Conservation (phyloP, 768 basidiomycete genomes). For the Mycena rebaudengoi region DNA sequence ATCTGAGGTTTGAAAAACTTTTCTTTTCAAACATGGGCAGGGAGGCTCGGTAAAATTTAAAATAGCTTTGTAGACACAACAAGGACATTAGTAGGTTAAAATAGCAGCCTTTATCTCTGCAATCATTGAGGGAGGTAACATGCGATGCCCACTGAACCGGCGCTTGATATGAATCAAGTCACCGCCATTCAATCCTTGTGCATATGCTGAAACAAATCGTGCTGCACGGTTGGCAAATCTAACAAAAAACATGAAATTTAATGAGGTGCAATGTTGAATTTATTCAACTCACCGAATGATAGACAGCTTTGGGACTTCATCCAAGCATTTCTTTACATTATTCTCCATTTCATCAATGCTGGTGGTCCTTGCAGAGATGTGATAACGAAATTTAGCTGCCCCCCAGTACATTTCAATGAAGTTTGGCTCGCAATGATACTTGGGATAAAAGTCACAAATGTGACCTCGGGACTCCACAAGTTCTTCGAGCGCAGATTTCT, state of each 20-base stretch:
- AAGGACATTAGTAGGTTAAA: background rate
- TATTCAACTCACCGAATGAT: background rate
- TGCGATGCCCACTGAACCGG: background rate
- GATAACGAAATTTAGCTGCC: conserved; percentile 36
- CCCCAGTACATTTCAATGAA: conserved; percentile 32
- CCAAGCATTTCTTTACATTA: background rate
- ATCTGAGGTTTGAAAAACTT: too few relatives aligned
- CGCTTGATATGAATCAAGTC: background rate
- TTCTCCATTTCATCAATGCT: conserved; percentile 4
- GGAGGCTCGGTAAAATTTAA: too few relatives aligned
- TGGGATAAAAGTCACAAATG: conserved; percentile 45
- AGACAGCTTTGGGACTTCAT: background rate
- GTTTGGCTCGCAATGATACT: conserved; percentile 40
- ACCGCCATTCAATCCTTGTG: background rate
- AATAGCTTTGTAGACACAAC: background rate
- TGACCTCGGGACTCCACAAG: conserved; percentile 34
- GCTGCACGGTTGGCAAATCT: conserved; percentile 1
- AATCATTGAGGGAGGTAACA: background rate
- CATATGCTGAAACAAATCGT: background rate
- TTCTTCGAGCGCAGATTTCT: conserved; percentile 39
- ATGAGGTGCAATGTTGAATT: background rate
- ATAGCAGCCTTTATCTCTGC: too few relatives aligned
- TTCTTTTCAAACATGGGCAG: too few relatives aligned
- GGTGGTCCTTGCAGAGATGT: background rate
- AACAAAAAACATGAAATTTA: background rate